phyloP scores from a whole-genome alignment of 2,329 filamentous ascomycete species.

The Phialophora expanda region DNA sequence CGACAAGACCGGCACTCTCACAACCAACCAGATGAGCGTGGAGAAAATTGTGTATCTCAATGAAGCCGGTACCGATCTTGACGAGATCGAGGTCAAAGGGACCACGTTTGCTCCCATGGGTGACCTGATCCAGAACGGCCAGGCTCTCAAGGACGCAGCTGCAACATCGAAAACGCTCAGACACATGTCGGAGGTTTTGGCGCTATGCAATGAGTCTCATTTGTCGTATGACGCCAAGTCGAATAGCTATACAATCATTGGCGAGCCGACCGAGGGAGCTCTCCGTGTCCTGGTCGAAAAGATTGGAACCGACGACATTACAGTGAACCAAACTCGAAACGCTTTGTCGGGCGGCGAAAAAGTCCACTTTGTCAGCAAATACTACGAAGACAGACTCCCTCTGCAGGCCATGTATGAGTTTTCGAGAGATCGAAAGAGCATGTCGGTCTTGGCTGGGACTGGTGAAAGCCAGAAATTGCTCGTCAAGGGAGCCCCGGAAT shows the following conservation, averaged over 20 bases:
- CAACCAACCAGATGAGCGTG: slow-evolving; percentile 99
- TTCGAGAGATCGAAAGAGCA: slow-evolving; percentile 96
- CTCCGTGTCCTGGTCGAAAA: slow-evolving; percentile 91
- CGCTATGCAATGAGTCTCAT: slow-evolving; percentile 86
- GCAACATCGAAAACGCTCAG: slow-evolving; percentile 75
- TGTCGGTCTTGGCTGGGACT: slow-evolving; percentile 88
- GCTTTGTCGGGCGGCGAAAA: slow-evolving; percentile 61
- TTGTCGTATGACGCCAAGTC: slow-evolving; percentile 80
- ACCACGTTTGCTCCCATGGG: slow-evolving; percentile 90
- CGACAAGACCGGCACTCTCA: slow-evolving; percentile 97
- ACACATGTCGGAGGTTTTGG: slow-evolving; percentile 73
- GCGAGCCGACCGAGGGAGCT: slow-evolving; percentile 94
- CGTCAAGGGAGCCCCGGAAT: slow-evolving; percentile 95
- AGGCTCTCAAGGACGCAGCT: slow-evolving; percentile 70
- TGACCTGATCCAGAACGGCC: slow-evolving; percentile 70
- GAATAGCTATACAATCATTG: slow-evolving; percentile 77
- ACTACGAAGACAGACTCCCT: slow-evolving; percentile 77
- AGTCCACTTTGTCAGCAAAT: slow-evolving; percentile 80
- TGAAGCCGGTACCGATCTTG: slow-evolving; percentile 72
- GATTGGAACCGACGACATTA: slow-evolving; percentile 77
- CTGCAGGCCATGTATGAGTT: slow-evolving; percentile 92
- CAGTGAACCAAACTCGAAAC: slow-evolving; percentile 59
- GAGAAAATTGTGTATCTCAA: slow-evolving; percentile 87
- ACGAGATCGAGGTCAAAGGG: slow-evolving; percentile 87
- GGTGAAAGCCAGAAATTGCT: slow-evolving; percentile 77